phyloP scores from a whole-genome alignment of 148 eudicot species.

The Vaccinium myrtillus region DNA sequence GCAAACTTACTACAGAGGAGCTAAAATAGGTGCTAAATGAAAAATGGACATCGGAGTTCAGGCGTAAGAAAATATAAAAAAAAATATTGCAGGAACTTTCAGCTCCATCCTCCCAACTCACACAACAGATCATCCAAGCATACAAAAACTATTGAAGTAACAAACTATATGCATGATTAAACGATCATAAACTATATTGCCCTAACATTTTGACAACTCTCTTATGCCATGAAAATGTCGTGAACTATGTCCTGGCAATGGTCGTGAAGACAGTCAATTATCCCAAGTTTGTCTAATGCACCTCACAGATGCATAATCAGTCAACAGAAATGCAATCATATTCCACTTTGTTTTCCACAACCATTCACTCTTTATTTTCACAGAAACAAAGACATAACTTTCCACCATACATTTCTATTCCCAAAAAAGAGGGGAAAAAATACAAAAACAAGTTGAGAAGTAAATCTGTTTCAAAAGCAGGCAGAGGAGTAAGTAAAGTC shows the following conservation, averaged over 20 bases:
- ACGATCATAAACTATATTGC: not conserved
- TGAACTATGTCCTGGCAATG: not conserved
- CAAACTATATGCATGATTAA: not conserved
- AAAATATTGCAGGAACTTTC: not conserved
- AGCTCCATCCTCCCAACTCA: not conserved
- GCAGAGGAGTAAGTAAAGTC: not conserved
- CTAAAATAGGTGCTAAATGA: not conserved
- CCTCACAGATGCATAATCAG: not conserved
- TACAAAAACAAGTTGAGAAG: not conserved
- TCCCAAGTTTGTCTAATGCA: not conserved
- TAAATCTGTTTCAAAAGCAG: not conserved
- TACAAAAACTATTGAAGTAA: not conserved
- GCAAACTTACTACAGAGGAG: not conserved
- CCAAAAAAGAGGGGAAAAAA: not conserved
- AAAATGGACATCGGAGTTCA: not conserved
- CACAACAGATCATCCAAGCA: not conserved
- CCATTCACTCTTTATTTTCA: not conserved
- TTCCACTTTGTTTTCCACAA: not conserved
- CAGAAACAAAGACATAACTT: not conserved
- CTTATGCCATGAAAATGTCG: not conserved
- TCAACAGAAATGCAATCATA: not conserved
- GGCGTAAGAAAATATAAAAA: not conserved
- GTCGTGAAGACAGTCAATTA: not conserved
- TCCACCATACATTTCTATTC: not conserved
- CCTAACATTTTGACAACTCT: not conserved